phyloP scores from a whole-genome alignment of 257 asterid genomes.

The Catharanthus roseus region DNA sequence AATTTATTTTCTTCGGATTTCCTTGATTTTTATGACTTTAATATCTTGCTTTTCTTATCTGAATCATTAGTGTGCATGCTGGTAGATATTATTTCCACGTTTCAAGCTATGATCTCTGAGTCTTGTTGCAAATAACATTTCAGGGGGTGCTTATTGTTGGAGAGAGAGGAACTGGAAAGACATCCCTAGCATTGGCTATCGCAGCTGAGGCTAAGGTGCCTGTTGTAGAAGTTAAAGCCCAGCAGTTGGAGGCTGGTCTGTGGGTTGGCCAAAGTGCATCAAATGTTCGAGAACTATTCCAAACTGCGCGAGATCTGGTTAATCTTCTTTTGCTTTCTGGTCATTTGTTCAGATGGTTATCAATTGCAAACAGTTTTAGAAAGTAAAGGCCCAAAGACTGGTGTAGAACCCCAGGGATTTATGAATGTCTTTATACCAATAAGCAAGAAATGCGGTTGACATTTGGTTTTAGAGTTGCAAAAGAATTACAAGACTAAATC shows the following conservation, averaged over 20 bases:
- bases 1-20: neutral
- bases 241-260: slow-evolving; percentile 85
- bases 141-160: slow-evolving; percentile 99
- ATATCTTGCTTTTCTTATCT: neutral
- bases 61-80: neutral
- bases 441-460: neutral
- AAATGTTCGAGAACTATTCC: slow-evolving; percentile 90
- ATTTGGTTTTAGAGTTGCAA: neutral
- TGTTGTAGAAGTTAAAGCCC: slow-evolving; percentile 86
- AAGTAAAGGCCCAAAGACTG: neutral
- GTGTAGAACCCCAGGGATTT: neutral
- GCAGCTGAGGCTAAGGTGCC: slow-evolving; percentile 99
- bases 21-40: neutral
- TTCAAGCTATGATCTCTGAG: neutral
- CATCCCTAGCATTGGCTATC: slow-evolving; percentile 92
- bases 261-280: slow-evolving; percentile 99
- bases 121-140: slow-evolving; percentile 20
- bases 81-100: neutral
- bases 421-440: neutral
- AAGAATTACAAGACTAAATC: neutral
- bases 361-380: neutral
- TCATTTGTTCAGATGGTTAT: neutral
- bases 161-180: slow-evolving; percentile 97
- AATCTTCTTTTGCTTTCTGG: slow-evolving; percentile 21
- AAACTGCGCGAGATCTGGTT: slow-evolving; percentile 98